phyloP scores from a whole-genome alignment of 2,329 filamentous ascomycete genomes.

The Graphilbum fragrans region DNA sequence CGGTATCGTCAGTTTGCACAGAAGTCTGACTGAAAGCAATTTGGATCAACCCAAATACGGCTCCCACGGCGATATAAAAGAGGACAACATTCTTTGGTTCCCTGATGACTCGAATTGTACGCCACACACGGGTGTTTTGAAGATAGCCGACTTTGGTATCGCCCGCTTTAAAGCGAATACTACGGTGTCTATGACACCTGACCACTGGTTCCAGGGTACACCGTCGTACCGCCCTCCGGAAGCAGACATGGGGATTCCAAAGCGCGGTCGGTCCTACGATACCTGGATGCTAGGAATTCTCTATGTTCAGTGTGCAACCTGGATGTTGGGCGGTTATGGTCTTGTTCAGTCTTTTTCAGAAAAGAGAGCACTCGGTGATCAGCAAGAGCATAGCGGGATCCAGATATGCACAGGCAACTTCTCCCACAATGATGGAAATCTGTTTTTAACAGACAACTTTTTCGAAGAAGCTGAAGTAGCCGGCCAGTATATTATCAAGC shows the following conservation, averaged over 20 bases:
- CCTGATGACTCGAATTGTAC: background rate
- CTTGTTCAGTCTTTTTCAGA: background rate
- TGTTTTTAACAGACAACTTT: background rate
- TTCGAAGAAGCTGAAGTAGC: background rate
- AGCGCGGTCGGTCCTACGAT: conserved; percentile 10
- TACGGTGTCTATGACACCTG: background rate
- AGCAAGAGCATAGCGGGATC: background rate
- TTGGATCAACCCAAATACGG: conserved; percentile 1
- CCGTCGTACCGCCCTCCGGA: background rate
- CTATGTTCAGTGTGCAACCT: conserved; percentile 11
- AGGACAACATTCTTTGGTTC: conserved; percentile 13
- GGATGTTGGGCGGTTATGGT: conserved; percentile 1
- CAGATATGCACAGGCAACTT: no score
- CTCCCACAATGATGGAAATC: no score
- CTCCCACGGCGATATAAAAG: conserved; percentile 13
- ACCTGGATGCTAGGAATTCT: conserved; percentile 13
- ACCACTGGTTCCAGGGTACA: background rate
- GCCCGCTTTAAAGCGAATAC: background rate
- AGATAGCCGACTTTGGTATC: background rate
- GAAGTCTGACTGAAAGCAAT: background rate
- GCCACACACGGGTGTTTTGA: background rate
- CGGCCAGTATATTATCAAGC: background rate
- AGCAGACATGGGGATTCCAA: background rate
- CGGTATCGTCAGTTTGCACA: no score
- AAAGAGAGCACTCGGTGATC: background rate